Evolutionary conservation across 306 rosid genomes (phyloP).

Genomic region (Quercus gilva): DNA sequence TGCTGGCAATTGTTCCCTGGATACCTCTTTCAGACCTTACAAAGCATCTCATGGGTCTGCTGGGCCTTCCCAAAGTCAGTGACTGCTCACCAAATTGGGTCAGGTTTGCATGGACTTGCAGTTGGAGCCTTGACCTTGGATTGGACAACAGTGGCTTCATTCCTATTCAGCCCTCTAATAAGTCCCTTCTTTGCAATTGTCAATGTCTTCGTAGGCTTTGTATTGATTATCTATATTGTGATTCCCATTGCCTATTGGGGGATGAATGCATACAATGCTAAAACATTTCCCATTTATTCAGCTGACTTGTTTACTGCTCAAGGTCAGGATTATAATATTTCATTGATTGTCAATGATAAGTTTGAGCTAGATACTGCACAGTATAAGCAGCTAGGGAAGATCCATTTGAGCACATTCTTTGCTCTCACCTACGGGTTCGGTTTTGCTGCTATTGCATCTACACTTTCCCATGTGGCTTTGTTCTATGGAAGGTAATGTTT

Average conservation of each 20-base stretch:
- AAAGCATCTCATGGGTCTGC: constrained; percentile 75
- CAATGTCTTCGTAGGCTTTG: constrained; percentile 57
- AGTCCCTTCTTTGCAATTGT: constrained; percentile 70
- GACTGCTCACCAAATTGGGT: constrained; percentile 77
- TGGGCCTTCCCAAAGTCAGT: constrained; percentile 78
- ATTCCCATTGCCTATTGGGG: constrained; percentile 75
- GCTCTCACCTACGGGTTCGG: constrained; percentile 74
- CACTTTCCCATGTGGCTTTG: constrained; percentile 68
- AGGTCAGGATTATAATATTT: constrained; percentile 53
- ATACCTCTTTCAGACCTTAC: constrained; percentile 65
- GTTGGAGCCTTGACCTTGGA: constrained; percentile 73
- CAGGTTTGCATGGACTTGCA: constrained; percentile 76
- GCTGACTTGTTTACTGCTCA: constrained; percentile 55
- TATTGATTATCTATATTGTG: constrained; percentile 37
- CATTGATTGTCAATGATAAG: constrained; percentile 59
- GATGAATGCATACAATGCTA: constrained; percentile 44
- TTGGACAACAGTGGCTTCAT: constrained; percentile 71
- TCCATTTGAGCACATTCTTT: constrained; percentile 62
- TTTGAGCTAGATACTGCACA: constrained; percentile 47
- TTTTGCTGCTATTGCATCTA: constrained; percentile 72
- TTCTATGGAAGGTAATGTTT: constrained; percentile 72
- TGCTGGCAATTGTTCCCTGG: constrained; percentile 67
- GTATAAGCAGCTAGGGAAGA: constrained; percentile 57
- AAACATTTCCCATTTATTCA: constrained; percentile 67
- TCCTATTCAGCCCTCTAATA: constrained; percentile 74